These are phyloP conservation scores for Tylopilus vinaceipallidus DNA, from an alignment of 768 basidiomycete genomes.

Conservation along the genomic window DNA sequence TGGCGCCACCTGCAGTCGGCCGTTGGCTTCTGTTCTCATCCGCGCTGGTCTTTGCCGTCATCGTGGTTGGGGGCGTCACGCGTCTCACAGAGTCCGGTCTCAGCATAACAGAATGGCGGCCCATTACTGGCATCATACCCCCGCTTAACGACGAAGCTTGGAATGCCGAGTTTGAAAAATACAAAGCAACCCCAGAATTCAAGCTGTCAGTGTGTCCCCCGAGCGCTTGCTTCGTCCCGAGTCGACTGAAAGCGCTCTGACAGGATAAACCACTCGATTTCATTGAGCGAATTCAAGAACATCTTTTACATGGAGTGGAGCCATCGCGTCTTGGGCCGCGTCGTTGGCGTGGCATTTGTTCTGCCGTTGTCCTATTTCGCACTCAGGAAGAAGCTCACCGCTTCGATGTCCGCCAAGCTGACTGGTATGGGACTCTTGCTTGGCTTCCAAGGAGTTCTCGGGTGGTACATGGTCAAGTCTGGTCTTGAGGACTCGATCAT, in stretches of 20 bases:
- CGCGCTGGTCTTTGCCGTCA: constrained; percentile 83
- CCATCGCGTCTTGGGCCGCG: constrained; percentile 89
- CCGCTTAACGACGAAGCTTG: constrained; percentile 77
- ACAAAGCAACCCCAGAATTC: constrained; percentile 93
- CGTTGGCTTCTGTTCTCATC: constrained; percentile 86
- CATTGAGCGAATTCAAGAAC: constrained; percentile 86
- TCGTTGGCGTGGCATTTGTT: constrained; percentile 82
- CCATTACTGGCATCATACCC: constrained; percentile 85
- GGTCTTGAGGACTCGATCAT: constrained; percentile 84
- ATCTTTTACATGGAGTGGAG: constrained; percentile 99
- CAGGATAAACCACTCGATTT: constrained; percentile 88
- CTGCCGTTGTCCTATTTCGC: constrained; percentile 82
- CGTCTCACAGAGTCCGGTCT: constrained; percentile 96
- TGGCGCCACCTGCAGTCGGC: constrained; percentile 69
- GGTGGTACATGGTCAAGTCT: constrained; percentile 99
- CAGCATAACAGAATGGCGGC: constrained; percentile 97
- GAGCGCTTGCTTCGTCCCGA: neutral
- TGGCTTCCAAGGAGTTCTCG: constrained; percentile 87
- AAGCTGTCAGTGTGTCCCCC: constrained; percentile 64
- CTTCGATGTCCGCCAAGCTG: constrained; percentile 60
- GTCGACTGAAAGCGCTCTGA: neutral
- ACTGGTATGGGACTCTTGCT: constrained; percentile 75
- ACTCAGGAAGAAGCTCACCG: constrained; percentile 63
- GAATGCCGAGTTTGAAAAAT: constrained; percentile 89
- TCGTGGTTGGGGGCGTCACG: constrained; percentile 95